Conservation (phyloP, 2,329 filamentous ascomycete genomes). For the Alternaria sp. region DNA sequence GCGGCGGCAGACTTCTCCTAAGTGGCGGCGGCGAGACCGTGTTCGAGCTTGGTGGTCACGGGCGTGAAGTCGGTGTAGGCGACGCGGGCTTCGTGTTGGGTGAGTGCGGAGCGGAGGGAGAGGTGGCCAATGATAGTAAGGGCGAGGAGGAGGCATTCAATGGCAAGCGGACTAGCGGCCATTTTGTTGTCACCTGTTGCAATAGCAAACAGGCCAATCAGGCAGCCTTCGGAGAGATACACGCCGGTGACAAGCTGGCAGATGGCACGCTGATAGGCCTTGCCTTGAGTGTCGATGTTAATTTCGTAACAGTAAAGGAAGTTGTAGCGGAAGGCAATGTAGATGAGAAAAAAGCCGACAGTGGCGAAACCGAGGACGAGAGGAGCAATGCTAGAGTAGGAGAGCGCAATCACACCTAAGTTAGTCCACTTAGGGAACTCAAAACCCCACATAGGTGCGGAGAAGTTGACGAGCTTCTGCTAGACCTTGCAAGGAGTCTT, state of each 20-base stretch:
- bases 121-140: no score
- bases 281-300: constrained; percentile 58
- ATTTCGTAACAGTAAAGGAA: constrained; percentile 60
- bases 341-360: constrained; percentile 57
- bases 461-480: constrained; percentile 46
- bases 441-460: constrained; percentile 56
- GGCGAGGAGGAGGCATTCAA: no score
- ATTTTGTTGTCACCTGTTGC: no score
- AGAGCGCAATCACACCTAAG: constrained; percentile 56
- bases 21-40: no score
- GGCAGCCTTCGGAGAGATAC: constrained; percentile 58
- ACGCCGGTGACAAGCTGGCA: constrained; percentile 59
- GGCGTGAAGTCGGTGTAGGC: no score
- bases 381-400: constrained; percentile 60
- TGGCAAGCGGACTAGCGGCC: no score
- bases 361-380: constrained; percentile 58
- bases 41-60: no score
- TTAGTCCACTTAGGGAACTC: constrained; percentile 60
- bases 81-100: no score
- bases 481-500: constrained; percentile 57
- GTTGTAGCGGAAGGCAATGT: constrained; percentile 60
- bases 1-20: no score
- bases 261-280: constrained; percentile 56
- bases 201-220: constrained; percentile 59
- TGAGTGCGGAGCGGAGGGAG: no score